Base-by-base conservation (phyloP, 2,329 filamentous ascomycete genomes). In the Fusarium sp. region DNA sequence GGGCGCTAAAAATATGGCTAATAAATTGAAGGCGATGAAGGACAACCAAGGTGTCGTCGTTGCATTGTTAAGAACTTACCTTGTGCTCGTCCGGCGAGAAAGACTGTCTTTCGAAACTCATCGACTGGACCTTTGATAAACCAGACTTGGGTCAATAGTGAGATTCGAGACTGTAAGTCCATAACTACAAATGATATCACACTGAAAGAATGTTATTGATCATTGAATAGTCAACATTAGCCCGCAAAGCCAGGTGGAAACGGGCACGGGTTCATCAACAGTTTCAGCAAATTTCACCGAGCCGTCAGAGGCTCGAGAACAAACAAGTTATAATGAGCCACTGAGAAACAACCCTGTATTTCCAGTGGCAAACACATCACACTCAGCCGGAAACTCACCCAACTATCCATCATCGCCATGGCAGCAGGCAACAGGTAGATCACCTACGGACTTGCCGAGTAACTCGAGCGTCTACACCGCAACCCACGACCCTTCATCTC, bases 71-170 rank as follows among this genome's bases (percentile, higher is more conserved):
- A 80, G 45, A 71, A 77, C 18, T 68, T 83, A 11, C 69, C 77
- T 0, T 83, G 81, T 56, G 73, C 76, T 2, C 76, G 80, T 1
- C 81, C 81, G 2, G 73, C 71, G 1, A 80, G 77, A 44, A 78
- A 75, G 68, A 81, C 80, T 1, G 78, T 83, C 9, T 83, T 83
- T 68, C 78, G 78, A 8, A 80, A 82, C 45, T 77, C 79, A 14
- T 78, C 80, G 0, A 72, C 75, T 3, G 77, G 76, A 37, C 76
- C 74, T 11, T 80, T 83, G 44, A 76, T 75, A 7, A 75, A 80
- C 55, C 80, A 82, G 68, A 76, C 78, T 60, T 82, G 80, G 81
- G 80, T 82, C 11, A 79, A 77, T 11, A 81, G 78, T 44, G 75
- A 78, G 33, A 77, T 79, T 1, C 76, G 73, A 50, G 74, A 81